Base-by-base conservation (phyloP, 495 filamentous ascomycete species). In the Neurospora tetraspora region DNA sequence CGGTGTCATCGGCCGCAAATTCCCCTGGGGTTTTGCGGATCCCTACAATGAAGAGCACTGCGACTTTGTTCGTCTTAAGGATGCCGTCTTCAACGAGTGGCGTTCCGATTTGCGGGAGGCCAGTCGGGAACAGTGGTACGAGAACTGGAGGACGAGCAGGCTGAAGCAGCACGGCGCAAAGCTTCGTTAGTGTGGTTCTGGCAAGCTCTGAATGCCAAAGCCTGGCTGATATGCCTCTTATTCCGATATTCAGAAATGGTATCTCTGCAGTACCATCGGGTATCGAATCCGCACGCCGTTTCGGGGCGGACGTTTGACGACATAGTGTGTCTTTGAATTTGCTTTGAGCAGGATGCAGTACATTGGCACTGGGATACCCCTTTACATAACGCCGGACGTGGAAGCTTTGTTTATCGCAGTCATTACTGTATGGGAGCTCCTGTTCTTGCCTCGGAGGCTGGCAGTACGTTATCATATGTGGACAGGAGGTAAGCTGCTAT, bases 1-100 rank as follows among this genome's bases (percentile, higher is more conserved):
- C 47, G 88, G 86, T 23, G 85, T 90, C 47, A 81, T 94, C 70
- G 96, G 94, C 20, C 89, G 96, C 70, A 90, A 89, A 68, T 99
- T 98, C 77, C 92, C 96, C 5, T 99, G 96, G 96, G 96, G 96
- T 23, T 95, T 97, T 78, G 96, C 96, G 12, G 93, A 97, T 77
- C 96, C 96, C 0, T 93, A 94, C 83, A 88, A 98, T 77, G 84
- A 90, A 39, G 89, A 91, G 75, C 96, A 99, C 83, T 99, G 96
- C 82, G 95, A 99, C 81, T 94, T 98, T 82, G 84, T 91, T n/a
- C 89, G 90, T 71, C 85, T 99, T 73, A 95, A 94, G 83, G 94
- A 98, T 27, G 89, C 90, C 7, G 92, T 98, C 27, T 99, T 99
- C 80, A 90, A 82, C 77, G 96, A 98, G 78, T 99, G 96, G 96